Percentiles rank a stretch among this genome's conserved stretches.
Conservation (phyloP, 2,329 filamentous ascomycete species). For the Rhynchosporium graminicola region DNA sequence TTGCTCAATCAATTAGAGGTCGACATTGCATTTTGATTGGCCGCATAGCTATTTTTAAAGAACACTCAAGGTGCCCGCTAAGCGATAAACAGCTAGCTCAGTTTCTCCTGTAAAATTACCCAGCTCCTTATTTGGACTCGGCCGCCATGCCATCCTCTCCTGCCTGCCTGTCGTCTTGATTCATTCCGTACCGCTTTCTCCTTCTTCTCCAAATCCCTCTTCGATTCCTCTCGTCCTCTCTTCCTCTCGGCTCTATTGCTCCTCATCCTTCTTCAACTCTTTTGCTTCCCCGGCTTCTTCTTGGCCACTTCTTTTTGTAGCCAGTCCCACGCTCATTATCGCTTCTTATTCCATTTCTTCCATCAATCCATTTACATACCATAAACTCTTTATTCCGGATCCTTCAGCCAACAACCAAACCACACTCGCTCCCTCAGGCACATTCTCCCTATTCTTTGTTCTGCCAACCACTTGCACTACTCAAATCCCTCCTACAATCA, state of each 20-base stretch:
- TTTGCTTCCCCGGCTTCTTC: slow-evolving; percentile 23
- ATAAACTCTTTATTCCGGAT: slow-evolving; percentile 27
- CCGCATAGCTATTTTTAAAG: slow-evolving; percentile 5
- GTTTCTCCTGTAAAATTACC: slow-evolving; percentile 18
- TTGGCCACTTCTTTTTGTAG: slow-evolving; percentile 29
- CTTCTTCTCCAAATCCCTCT: slow-evolving; percentile 7
- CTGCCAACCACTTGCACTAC: slow-evolving; percentile 32
- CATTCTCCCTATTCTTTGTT: slow-evolving; percentile 42
- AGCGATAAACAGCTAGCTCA: slow-evolving; percentile 1
- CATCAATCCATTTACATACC: slow-evolving; percentile 23
- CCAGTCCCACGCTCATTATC: slow-evolving; percentile 33
- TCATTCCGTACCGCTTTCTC: slow-evolving; percentile 14
- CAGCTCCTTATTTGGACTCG: slow-evolving; percentile 11
- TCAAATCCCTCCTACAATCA: neutral
- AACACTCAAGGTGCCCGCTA: neutral
- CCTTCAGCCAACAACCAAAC: slow-evolving; percentile 11
- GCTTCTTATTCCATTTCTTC: slow-evolving; percentile 23
- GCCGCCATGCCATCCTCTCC: slow-evolving; percentile 6
- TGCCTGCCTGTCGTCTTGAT: neutral
- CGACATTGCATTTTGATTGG: neutral
- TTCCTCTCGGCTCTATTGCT: slow-evolving; percentile 22
- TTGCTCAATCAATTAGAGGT: neutral
- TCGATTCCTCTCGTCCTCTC: slow-evolving; percentile 20
- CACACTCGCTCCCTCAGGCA: slow-evolving; percentile 34
- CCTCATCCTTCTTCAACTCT: slow-evolving; percentile 26